phyloP scores from a whole-genome alignment of 495 filamentous ascomycete species.

The Wilcoxina mikolae region DNA sequence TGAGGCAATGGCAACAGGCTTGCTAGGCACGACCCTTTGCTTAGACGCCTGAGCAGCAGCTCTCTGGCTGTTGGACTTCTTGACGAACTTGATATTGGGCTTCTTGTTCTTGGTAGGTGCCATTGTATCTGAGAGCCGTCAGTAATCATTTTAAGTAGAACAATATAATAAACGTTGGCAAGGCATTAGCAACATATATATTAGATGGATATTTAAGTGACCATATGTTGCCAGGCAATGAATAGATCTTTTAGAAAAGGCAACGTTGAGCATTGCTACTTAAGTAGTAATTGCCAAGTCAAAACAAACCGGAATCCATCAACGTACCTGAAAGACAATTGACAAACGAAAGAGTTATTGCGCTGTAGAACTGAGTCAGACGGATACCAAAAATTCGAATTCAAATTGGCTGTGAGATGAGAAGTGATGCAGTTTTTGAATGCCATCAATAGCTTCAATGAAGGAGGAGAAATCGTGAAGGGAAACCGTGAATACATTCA shows the following conservation, averaged over 20 bases:
- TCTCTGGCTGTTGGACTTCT: neutral
- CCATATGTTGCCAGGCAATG: neutral
- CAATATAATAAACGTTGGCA: neutral
- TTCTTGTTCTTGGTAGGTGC: neutral
- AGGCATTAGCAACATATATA: neutral
- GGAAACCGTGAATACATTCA: too few species aligned
- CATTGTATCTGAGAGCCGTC: neutral
- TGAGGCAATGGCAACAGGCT: neutral
- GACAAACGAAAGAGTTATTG: too few species aligned
- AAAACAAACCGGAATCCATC: too few species aligned
- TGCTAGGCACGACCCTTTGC: neutral
- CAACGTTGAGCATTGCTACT: neutral
- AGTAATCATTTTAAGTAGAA: neutral
- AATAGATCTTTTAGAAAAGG: neutral
- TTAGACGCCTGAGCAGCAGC: neutral
- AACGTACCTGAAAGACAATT: too few species aligned
- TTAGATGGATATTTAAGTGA: neutral
- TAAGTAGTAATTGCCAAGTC: too few species aligned
- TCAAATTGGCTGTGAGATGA: too few species aligned
- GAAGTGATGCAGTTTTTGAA: too few species aligned
- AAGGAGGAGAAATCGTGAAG: too few species aligned
- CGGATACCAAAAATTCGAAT: too few species aligned
- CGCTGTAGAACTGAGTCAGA: too few species aligned
- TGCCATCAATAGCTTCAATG: too few species aligned
- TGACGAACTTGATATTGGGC: neutral